Evolutionary conservation across 495 filamentous ascomycete species (phyloP), one percentile per base, ranked within the genome.

Genomic region (Aspergillus affinis): DNA sequence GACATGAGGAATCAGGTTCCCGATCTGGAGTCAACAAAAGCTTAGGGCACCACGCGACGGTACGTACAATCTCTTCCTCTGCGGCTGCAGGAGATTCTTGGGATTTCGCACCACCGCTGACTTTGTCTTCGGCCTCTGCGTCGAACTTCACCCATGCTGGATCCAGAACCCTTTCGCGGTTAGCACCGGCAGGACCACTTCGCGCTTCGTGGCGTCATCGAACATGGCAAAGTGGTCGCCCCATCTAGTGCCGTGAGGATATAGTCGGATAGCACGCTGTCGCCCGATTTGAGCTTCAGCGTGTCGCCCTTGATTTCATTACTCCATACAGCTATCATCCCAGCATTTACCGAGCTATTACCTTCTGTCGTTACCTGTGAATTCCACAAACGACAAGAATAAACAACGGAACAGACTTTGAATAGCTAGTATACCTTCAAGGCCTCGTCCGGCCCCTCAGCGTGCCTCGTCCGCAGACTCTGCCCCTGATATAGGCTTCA

Each of bases 231-330:
- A 68, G 20, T 64, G 57, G 27, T 66, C 61, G 12, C 56, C 61
- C 58, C 61, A 75, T 20, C 74, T 72, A 12, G 72, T 77, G 56
- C 62, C 4, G 63, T 55, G 29, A 77, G 51, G 30, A 73, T 53
- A 20, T 56, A 65, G 44, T 77, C 70, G 15, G 64, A 54, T 5
- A 55, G 2, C n/a, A 72, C 10, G 0, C 15, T 19, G 1, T 44
- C 3, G 13, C 7, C 49, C 0, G 29, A 44, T 21, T 23, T 3
- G 18, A 54, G 52, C 4, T n/a, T 7, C 1, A 54, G 12, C 13
- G 30, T 9, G 6, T 26, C 29, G 12, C 41, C 12, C 32, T 23
- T 45, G 21, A 26, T 15, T 15, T n/a, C n/a, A n/a, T n/a, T n/a
- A n/a, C n/a, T n/a, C n/a, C n/a, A n/a, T n/a, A n/a, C 23, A 26